Conservation (phyloP, 306 rosid genomes). For the Rubus idaeus region DNA sequence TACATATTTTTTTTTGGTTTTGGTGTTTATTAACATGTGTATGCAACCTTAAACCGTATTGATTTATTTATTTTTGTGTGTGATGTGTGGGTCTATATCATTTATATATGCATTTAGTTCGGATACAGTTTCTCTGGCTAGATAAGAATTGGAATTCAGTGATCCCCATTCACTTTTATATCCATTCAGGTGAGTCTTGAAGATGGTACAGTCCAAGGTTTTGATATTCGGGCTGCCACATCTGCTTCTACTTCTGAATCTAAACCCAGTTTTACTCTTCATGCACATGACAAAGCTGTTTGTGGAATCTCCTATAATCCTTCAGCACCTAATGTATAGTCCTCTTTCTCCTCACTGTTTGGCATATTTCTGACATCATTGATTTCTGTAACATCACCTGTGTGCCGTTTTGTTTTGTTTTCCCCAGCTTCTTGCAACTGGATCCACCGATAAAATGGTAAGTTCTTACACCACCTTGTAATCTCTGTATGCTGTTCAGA, state of each 20-base stretch:
- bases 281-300: conserved; percentile 87
- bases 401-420: conserved; percentile 9
- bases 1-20: not conserved
- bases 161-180: conserved; percentile 19
- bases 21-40: not conserved
- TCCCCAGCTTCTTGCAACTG: conserved; percentile 85
- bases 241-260: conserved; percentile 48
- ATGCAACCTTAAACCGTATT: not conserved
- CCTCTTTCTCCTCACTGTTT: conserved; percentile 1
- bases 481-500: not conserved
- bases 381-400: conserved; percentile 27
- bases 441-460: conserved; percentile 88
- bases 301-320: conserved; percentile 71
- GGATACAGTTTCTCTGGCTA: conserved; percentile 10
- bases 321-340: conserved; percentile 66
- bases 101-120: not conserved
- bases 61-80: not conserved
- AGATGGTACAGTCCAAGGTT: conserved; percentile 78
- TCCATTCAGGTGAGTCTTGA: conserved; percentile 83
- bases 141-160: not conserved
- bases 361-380: conserved; percentile 14
- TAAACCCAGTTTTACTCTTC: conserved; percentile 73
- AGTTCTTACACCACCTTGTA: not conserved
- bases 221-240: conserved; percentile 71
- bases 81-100: not conserved